Evolutionary conservation across 2,329 filamentous ascomycete genomes (phyloP), one percentile per base, ranked within the genome.

Genomic region (Didymella sp.): DNA sequence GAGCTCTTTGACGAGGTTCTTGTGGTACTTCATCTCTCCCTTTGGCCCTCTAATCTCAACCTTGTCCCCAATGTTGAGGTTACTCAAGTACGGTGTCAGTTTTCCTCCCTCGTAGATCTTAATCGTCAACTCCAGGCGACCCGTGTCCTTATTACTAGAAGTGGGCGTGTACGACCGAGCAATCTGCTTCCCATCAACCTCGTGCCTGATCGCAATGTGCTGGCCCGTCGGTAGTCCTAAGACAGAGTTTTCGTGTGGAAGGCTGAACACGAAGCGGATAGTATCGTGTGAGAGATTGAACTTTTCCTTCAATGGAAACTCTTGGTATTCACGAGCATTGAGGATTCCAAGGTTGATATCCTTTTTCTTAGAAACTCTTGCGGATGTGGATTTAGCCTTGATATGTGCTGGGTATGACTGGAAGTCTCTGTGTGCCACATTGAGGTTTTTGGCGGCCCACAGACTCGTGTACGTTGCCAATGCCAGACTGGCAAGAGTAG

Each of bases 111-210:
- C 76, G 60, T 86, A 86, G 42, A 79, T 73, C 56, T 81, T 81
- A 68, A 86, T 76, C 24, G 85, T 74, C 1, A 86, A 74, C 59
- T 84, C 81, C 2, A 86, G 67, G 2, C 70, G 64, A 21, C 84
- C 84, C 0, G 73, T 76, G 63, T 91, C 87, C 58, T 92, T 85
- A 55, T 85, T 86, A 67, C 78, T 79, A 19, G 76, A 76, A 48
- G 77, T 76, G 21, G 73, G 67, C 8, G 67, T 69, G 46, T 70
- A 70, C 5, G 64, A 68, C 22, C 66, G 61, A 4, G 61, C 28
- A 9, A 70, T 50, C 8, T 51, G 46, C 33, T 64, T 78, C 73
- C 92, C 92, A 69, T 92, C 88, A 61, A 96, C 86, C 50, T 83
- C 84, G 53, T 92, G 72, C 7, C 64, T 65, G 55, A 76, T 72